These are phyloP conservation scores for Aechmea fasciata DNA, from an alignment of 176 grass and related monocot species.

Conservation along the genomic window DNA sequence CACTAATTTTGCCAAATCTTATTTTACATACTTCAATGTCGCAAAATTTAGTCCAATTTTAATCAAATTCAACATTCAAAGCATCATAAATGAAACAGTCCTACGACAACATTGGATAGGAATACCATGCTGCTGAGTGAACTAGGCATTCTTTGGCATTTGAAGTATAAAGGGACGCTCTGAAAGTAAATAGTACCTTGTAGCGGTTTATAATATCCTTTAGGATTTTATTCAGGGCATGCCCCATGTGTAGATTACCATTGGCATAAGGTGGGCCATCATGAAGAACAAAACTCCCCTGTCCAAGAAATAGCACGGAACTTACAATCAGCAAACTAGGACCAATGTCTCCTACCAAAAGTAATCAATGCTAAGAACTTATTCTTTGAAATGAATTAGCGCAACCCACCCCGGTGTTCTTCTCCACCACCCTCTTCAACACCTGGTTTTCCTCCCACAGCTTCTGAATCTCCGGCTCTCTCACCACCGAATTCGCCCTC, in stretches of 20 bases:
- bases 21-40: too few relatives aligned
- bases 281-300: conserved; percentile 80
- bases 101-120: too few relatives aligned
- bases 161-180: neutral
- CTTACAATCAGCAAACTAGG: conserved; percentile 14
- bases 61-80: too few relatives aligned
- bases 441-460: conserved; percentile 95
- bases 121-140: too few relatives aligned
- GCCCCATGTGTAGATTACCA: conserved; percentile 93
- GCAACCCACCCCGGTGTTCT: conserved; percentile 72
- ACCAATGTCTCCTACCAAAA: neutral
- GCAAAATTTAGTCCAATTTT: too few relatives aligned
- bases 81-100: too few relatives aligned
- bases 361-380: neutral
- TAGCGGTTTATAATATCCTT: conserved; percentile 99
- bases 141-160: too few relatives aligned
- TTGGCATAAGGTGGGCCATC: conserved; percentile 98
- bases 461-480: conserved; percentile 90
- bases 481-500: conserved; percentile 69
- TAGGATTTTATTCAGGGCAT: conserved; percentile 90
- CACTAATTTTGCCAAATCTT: too few relatives aligned
- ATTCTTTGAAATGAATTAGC: neutral
- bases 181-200: conserved; percentile 44
- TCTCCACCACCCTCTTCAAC: conserved; percentile 72
- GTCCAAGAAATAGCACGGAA: conserved; percentile 25